Conservation (phyloP, 2,329 filamentous ascomycete genomes). For the Aspergillus quadrilineatus region DNA sequence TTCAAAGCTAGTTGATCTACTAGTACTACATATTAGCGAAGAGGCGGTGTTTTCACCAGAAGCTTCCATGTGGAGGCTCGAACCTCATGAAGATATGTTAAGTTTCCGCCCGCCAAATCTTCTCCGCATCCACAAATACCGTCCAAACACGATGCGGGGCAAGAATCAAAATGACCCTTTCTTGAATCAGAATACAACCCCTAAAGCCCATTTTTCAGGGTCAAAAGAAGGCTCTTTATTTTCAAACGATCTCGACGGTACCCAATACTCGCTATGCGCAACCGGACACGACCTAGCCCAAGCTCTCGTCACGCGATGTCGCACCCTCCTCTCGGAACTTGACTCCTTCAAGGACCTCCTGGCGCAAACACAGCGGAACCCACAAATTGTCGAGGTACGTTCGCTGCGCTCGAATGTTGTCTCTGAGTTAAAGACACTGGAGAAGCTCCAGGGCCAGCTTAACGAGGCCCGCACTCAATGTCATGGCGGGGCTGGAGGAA, state of each 20-base stretch:
- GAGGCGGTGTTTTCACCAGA: neutral
- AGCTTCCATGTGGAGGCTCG: neutral
- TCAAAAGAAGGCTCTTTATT: neutral
- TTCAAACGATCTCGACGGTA: neutral
- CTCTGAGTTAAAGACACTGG: constrained; percentile 50
- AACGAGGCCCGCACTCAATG: constrained; percentile 5
- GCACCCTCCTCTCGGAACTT: constrained; percentile 46
- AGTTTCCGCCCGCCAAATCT: neutral
- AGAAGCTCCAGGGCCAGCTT: constrained; percentile 41
- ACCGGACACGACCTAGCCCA: constrained; percentile 24
- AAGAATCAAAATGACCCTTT: neutral
- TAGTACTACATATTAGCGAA: neutral
- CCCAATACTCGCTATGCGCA: neutral
- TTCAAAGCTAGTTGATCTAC: neutral
- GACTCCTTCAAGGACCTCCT: constrained; percentile 46
- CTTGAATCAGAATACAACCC: neutral
- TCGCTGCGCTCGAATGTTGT: constrained; percentile 50
- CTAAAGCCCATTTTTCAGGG: neutral
- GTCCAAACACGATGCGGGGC: constrained; percentile 3
- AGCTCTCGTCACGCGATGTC: constrained; percentile 40
- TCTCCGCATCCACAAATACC: neutral
- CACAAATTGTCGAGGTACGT: constrained; percentile 51
- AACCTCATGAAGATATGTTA: neutral
- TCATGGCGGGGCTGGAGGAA: neutral
- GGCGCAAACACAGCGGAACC: constrained; percentile 41